Conservation (phyloP, 1,284 basidiomycete species). For the Stereum hirsutum region DNA sequence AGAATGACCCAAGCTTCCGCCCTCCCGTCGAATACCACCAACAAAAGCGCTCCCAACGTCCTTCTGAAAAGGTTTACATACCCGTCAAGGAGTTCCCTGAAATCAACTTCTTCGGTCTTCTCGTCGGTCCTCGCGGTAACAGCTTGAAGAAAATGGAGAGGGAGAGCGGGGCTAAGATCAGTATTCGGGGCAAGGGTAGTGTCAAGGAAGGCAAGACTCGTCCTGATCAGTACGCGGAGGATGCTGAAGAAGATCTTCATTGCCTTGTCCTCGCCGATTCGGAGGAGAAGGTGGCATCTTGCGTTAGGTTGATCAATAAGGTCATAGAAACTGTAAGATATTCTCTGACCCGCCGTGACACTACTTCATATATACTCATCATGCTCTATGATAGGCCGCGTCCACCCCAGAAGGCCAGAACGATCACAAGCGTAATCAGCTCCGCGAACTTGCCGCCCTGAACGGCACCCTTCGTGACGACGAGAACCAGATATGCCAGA, state of each 20-base stretch:
- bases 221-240: constrained; percentile 87
- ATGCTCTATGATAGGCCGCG: constrained; percentile 60
- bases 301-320: constrained; percentile 92
- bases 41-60: constrained; percentile 84
- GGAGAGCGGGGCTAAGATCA: constrained; percentile 97
- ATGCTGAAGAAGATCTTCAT: constrained; percentile 98
- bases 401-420: constrained; percentile 99
- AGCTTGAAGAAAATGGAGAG: constrained; percentile 99
- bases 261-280: constrained; percentile 93
- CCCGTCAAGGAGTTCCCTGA: constrained; percentile 99
- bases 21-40: constrained; percentile 95
- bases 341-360: not conserved
- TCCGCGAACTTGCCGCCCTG: constrained; percentile 93
- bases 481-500: constrained; percentile 99
- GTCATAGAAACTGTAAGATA: constrained; percentile 92
- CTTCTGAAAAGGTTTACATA: constrained; percentile 97
- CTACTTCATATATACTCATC: constrained; percentile 1
- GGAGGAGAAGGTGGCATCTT: constrained; percentile 85
- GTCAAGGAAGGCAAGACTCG: constrained; percentile 98
- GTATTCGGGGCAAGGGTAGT: constrained; percentile 95
- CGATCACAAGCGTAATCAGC: constrained; percentile 98
- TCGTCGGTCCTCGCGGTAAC: constrained; percentile 97
- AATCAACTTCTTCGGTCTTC: constrained; percentile 98
- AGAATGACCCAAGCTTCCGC: constrained; percentile 95
- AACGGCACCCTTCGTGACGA: constrained; percentile 99